Evolutionary conservation across 345 rosid species (phyloP).

Genomic region (Nephelium lappaceum): DNA sequence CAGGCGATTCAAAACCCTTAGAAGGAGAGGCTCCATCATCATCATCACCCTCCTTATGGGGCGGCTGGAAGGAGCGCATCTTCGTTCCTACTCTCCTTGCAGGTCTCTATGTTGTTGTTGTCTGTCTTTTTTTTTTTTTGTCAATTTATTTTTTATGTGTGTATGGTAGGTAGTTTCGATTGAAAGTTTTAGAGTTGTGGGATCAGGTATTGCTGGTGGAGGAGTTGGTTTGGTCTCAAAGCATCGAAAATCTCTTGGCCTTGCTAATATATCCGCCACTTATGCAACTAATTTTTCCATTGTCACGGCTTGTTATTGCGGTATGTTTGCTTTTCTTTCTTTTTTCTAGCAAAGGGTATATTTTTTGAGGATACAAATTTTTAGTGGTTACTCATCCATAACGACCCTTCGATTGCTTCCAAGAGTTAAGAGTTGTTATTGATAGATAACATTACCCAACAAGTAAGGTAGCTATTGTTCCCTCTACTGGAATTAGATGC

Average conservation of each 20-base stretch:
- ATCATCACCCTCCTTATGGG: constrained; percentile 31
- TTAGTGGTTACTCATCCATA: too few species aligned
- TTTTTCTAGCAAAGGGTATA: not conserved
- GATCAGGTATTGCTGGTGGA: constrained; percentile 64
- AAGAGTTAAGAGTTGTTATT: too few species aligned
- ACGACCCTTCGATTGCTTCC: too few species aligned
- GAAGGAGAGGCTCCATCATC: constrained; percentile 29
- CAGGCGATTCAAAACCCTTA: constrained; percentile 29
- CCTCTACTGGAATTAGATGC: not conserved
- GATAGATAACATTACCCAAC: too few species aligned
- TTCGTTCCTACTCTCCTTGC: constrained; percentile 63
- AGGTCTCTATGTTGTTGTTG: constrained; percentile 59
- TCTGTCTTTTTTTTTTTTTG: not conserved
- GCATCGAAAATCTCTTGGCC: constrained; percentile 59
- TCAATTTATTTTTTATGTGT: too few species aligned
- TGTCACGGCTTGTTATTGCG: constrained; percentile 78
- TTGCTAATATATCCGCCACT: constrained; percentile 58
- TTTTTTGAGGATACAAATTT: too few species aligned
- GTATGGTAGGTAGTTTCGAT: too few species aligned
- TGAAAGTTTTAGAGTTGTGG: not conserved
- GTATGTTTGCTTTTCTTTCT: constrained; percentile 35
- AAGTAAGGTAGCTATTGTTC: too few species aligned
- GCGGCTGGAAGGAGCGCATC: constrained; percentile 58
- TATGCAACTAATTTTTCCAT: constrained; percentile 75
- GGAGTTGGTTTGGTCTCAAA: constrained; percentile 72